Percentiles rank a stretch among this genome's conserved stretches.
These are phyloP conservation scores for Patellifolia procumbens DNA, from an alignment of 179 eudicot genomes.

Conservation along the genomic window DNA sequence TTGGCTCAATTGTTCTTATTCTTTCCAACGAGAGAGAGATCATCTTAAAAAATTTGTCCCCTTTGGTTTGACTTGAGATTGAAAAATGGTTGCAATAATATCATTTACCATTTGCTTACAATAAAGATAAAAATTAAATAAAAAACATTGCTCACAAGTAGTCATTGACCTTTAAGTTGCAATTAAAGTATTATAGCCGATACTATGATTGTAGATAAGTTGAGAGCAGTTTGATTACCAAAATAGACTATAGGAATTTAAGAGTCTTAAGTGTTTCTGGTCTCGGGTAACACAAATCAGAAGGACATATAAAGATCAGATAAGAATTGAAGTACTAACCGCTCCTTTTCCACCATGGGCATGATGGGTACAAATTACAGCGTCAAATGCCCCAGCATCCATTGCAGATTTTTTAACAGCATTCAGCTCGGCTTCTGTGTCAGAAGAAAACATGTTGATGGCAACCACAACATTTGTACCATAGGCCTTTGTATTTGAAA, in stretches of 20 bases:
- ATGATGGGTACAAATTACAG: constrained; percentile 86
- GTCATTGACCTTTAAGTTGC: neutral
- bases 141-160: neutral
- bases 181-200: constrained; percentile 2
- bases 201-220: neutral
- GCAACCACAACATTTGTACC: constrained; percentile 98
- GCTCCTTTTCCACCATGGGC: constrained; percentile 99
- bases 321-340: constrained; percentile 50
- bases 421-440: constrained; percentile 79
- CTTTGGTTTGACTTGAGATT: no score
- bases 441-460: constrained; percentile 82
- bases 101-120: no score
- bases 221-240: neutral
- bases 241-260: neutral
- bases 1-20: no score
- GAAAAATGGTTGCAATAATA: no score
- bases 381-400: constrained; percentile 13
- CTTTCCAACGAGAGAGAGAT: no score
- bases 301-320: neutral
- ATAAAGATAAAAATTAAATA: no score
- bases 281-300: neutral
- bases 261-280: neutral
- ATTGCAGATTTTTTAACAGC: constrained; percentile 72
- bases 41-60: no score
- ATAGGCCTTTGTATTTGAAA: constrained; percentile 79